phyloP scores from a whole-genome alignment of 108 stramenopile genomes.

The Cyclotella atomus region DNA sequence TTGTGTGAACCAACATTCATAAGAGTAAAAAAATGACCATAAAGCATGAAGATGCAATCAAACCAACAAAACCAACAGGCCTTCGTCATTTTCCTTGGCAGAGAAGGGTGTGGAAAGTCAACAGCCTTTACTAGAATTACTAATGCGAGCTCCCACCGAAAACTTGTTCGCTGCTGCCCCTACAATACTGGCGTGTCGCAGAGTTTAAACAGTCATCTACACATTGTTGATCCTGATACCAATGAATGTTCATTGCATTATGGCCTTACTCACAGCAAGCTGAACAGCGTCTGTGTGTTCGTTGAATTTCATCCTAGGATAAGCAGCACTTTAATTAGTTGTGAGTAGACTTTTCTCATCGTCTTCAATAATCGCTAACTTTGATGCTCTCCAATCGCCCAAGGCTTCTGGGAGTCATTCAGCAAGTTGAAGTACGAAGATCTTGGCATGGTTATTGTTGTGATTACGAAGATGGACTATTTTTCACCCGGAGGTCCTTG shows the following conservation, averaged over 20 bases:
- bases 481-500: constrained; percentile 11
- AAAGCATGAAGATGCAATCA: neutral
- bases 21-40: neutral
- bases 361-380: neutral
- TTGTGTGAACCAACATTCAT: too few relatives aligned
- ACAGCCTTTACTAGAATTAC: constrained; percentile 1
- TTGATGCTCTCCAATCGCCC: neutral
- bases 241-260: neutral
- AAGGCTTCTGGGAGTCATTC: constrained; percentile 20
- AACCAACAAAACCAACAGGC: neutral
- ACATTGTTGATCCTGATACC: constrained; percentile 2
- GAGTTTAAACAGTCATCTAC: neutral
- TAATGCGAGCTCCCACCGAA: neutral
- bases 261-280: neutral
- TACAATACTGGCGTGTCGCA: neutral
- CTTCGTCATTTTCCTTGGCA: constrained; percentile 16
- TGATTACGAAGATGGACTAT: constrained; percentile 29
- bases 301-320: constrained; percentile 20
- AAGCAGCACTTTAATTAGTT: constrained; percentile 17
- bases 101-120: constrained; percentile 16
- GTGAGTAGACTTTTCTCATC: neutral
- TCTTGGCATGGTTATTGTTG: constrained; percentile 21
- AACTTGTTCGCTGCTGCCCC: neutral
- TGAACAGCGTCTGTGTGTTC: constrained; percentile 11
- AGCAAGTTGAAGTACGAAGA: constrained; percentile 12